These are phyloP conservation scores for Panaeolus cyanescens DNA, from an alignment of 768 basidiomycete genomes.

Conservation along the genomic window DNA sequence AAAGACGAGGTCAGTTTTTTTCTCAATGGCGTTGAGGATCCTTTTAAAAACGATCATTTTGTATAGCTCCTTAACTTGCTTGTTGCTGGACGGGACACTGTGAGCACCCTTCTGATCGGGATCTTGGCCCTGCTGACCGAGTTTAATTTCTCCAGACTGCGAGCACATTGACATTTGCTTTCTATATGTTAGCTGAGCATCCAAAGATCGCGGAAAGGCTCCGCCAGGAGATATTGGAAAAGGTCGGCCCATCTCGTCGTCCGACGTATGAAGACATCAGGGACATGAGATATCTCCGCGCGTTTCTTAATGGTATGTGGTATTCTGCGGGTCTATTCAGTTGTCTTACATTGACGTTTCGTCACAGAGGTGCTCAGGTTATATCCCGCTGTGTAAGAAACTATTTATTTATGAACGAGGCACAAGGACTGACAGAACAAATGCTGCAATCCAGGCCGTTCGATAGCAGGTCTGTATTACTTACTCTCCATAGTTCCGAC, in stretches of 20 bases:
- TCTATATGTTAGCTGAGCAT: slow-evolving; percentile 53
- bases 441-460: slow-evolving; percentile 32
- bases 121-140: background rate
- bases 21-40: background rate
- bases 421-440: background rate
- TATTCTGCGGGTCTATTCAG: background rate
- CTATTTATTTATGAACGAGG: background rate
- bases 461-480: slow-evolving; percentile 23
- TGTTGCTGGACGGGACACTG: slow-evolving; percentile 46
- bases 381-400: slow-evolving; percentile 53
- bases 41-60: slow-evolving; percentile 28
- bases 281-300: slow-evolving; percentile 65
- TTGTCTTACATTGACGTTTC: background rate
- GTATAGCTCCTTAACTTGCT: slow-evolving; percentile 10
- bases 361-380: slow-evolving; percentile 51
- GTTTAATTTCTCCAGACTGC: slow-evolving; percentile 30
- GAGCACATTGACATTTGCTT: slow-evolving; percentile 41
- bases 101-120: slow-evolving; percentile 15
- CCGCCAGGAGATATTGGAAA: slow-evolving; percentile 55
- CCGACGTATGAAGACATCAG: slow-evolving; percentile 58
- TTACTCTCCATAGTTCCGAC: background rate
- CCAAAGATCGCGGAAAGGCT: slow-evolving; percentile 49
- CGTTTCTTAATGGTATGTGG: slow-evolving; percentile 61
- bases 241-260: slow-evolving; percentile 47
- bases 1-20: slow-evolving; percentile 41